A percentile compares a stretch with the other conserved stretches of the same genome.
These are phyloP conservation scores for Chondrus crispus DNA, from an alignment of 23 red algal species.

Conservation along the genomic window DNA sequence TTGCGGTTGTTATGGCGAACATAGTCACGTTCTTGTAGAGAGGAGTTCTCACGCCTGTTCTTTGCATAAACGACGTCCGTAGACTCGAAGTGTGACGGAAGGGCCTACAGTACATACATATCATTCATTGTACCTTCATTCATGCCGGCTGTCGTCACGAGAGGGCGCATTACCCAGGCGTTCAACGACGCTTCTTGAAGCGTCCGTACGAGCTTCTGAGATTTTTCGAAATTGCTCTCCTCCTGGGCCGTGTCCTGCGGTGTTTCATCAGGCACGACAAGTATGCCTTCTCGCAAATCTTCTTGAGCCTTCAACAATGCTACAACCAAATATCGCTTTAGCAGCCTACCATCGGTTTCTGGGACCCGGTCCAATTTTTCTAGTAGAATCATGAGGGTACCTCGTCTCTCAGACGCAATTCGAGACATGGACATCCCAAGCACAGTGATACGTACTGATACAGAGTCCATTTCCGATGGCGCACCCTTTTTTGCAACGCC, in stretches of 20 bases:
- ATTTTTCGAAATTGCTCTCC: background rate
- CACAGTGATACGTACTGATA: background rate
- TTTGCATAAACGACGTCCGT: background rate
- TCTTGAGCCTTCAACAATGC: background rate
- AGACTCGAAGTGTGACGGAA: background rate
- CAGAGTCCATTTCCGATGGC: background rate
- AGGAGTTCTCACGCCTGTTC: background rate
- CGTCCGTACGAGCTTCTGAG: background rate
- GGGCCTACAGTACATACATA: background rate
- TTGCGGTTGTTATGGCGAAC: background rate
- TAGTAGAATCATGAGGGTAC: background rate
- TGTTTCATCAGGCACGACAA: background rate
- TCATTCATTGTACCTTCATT: background rate
- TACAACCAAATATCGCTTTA: background rate
- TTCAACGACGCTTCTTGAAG: background rate
- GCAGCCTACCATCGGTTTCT: background rate
- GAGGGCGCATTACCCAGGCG: conserved; percentile 8
- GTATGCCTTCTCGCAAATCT: background rate
- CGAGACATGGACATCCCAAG: background rate
- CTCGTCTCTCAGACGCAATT: background rate
- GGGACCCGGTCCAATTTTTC: background rate
- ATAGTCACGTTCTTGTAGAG: background rate
- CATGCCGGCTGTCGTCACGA: background rate
- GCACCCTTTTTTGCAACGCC: background rate
- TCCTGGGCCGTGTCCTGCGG: background rate